Conservation (phyloP, 345 rosid genomes). For the Citrus australasica region DNA sequence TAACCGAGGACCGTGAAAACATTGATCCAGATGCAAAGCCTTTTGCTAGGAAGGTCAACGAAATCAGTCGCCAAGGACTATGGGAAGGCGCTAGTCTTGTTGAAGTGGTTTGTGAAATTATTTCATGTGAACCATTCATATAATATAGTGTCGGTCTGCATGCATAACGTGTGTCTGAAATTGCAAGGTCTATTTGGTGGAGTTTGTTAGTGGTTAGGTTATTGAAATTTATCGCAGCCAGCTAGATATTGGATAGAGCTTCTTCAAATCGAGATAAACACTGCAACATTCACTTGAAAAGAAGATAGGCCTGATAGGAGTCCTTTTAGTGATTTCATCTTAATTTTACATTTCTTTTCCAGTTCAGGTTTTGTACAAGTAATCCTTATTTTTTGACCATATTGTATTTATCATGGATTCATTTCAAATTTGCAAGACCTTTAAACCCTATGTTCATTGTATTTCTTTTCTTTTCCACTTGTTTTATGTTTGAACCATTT, state of each 20-base stretch:
- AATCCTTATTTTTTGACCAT: background rate
- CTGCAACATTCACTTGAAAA: background rate
- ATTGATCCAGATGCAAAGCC: slow-evolving; percentile 78
- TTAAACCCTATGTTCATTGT: background rate
- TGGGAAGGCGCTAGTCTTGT: slow-evolving; percentile 82
- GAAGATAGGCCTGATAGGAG: background rate
- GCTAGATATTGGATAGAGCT: background rate
- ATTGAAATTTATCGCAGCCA: background rate
- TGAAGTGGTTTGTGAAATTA: slow-evolving; percentile 71
- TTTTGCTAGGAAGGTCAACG: slow-evolving; percentile 78
- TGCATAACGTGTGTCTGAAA: background rate
- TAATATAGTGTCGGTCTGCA: background rate
- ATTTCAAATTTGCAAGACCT: background rate
- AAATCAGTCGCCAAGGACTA: slow-evolving; percentile 83
- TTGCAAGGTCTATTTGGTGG: background rate
- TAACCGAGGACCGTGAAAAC: slow-evolving; percentile 75
- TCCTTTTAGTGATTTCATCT: background rate
- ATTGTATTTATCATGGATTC: background rate
- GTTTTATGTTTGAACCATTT: background rate
- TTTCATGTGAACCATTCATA: background rate
- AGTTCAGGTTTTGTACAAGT: background rate
- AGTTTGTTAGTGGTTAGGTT: background rate
- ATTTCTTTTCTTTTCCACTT: background rate
- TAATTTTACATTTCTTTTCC: background rate
- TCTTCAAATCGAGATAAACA: background rate